Base-by-base conservation (phyloP, 2,329 filamentous ascomycete genomes). In the Colletotrichum kahawae region DNA sequence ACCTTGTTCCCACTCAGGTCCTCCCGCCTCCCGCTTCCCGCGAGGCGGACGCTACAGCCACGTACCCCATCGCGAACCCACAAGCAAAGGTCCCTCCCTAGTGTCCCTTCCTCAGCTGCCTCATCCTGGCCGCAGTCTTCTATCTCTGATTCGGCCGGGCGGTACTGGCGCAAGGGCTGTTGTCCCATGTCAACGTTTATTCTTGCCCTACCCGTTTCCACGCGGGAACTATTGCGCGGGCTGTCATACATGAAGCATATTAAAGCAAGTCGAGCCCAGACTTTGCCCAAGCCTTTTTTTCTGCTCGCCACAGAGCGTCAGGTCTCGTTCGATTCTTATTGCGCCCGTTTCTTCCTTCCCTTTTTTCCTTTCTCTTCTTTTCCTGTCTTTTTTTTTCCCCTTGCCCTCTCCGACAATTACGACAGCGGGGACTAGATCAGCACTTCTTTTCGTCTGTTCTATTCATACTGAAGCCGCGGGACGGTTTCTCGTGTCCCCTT, bases 401-500 rank as follows among this genome's bases (percentile, higher is more conserved):
- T 77, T 76, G 70, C 65, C 67, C 71, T 76, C 75, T 76, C 34
- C 21, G 60, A 57, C 24, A 57, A 69, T 70, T 59, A 70, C 71
- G 75, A 76, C 71, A 68, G 63, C 64, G 21, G 63, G 73, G 56
- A 67, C 27, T 36, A 36, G 64, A 73, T 43, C 69, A 73, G 70
- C 60, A 63, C 36, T 60, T 51, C 67, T 72, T 76, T 73, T 67
- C 70, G 70, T 76, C 77, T 74, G 63, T 71, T 74, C 54, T 78
- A 74, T 67, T 70, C 24, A 63, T 36, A 73, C 77, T 71, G 78
- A 81, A 81, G 83, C 84, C 81, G 84, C 84, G 57, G 84, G 83
- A 81, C 84, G 81, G 82, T 82, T 84, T 82, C 80, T 71, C 66
- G 76, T 79, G 77, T 80, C 62, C 70, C 75, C 75, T 79, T 78